Conservation (phyloP, 768 basidiomycete species). For the Scleroderma bovista region DNA sequence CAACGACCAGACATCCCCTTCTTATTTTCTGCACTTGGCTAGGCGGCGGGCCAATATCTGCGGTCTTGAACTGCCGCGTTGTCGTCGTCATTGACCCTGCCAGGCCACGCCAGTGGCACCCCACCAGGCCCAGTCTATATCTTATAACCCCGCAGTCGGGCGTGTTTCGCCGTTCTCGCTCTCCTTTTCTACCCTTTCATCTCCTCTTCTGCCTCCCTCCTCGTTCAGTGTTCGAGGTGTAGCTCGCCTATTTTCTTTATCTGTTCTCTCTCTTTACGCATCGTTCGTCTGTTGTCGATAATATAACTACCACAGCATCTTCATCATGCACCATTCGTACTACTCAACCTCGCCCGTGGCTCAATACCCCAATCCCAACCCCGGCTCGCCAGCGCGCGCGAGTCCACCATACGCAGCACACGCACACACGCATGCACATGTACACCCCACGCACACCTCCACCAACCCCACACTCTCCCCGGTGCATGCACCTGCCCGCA, state of each 20-base stretch:
- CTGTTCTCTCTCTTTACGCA: not conserved
- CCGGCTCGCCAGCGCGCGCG: not conserved
- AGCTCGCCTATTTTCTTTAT: not conserved
- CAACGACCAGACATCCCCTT: no score
- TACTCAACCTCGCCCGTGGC: not conserved
- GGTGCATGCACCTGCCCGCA: not conserved
- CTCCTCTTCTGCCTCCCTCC: not conserved
- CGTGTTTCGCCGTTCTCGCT: not conserved
- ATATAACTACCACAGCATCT: not conserved
- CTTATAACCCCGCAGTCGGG: not conserved
- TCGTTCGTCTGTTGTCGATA: not conserved
- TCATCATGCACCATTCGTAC: not conserved
- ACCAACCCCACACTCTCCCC: not conserved
- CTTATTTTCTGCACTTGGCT: no score
- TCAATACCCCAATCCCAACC: not conserved
- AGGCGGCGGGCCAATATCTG: no score
- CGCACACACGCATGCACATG: not conserved
- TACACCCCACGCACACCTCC: not conserved
- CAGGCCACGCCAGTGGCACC: no score
- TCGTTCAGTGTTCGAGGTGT: slow-evolving; percentile 1
- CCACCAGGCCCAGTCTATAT: not conserved
- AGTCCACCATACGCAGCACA: not conserved
- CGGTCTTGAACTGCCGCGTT: no score
- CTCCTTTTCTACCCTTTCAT: not conserved
- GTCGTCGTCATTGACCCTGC: no score